Conservation (phyloP, 2,329 filamentous ascomycete genomes). For the Fusarium sp. region DNA sequence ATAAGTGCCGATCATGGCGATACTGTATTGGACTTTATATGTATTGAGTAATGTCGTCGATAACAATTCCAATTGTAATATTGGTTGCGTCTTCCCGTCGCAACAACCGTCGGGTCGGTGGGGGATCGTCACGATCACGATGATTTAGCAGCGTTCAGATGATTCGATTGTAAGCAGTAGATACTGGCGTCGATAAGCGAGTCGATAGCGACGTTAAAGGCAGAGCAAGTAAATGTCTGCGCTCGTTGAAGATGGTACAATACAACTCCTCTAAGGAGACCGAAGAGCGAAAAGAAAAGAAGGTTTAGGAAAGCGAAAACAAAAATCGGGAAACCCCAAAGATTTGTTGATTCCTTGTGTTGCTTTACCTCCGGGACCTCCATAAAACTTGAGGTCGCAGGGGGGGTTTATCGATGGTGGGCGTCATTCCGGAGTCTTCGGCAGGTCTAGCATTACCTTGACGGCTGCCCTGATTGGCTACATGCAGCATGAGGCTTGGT, state of each 20-base stretch:
- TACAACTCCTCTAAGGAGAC: slow-evolving; percentile 18
- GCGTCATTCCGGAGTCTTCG: slow-evolving; percentile 40
- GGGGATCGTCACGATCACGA: slow-evolving; percentile 36
- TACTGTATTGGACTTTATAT: neutral
- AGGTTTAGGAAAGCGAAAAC: slow-evolving; percentile 4
- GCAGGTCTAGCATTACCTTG: slow-evolving; percentile 32
- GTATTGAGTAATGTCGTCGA: neutral
- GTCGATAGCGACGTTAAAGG: neutral
- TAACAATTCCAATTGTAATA: neutral
- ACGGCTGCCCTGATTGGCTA: slow-evolving; percentile 14
- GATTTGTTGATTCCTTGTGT: slow-evolving; percentile 18
- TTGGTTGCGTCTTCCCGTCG: slow-evolving; percentile 5
- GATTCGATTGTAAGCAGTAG: slow-evolving; percentile 10
- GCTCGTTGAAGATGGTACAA: neutral
- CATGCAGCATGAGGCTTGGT: neutral
- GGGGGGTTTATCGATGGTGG: slow-evolving; percentile 18
- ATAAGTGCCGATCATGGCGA: slow-evolving; percentile 37
- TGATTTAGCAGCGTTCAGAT: slow-evolving; percentile 21
- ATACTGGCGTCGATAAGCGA: slow-evolving; percentile 35
- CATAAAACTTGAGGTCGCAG: slow-evolving; percentile 1
- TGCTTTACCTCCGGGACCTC: slow-evolving; percentile 5
- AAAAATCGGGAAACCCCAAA: slow-evolving; percentile 13
- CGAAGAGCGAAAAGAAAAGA: neutral
- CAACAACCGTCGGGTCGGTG: slow-evolving; percentile 5
- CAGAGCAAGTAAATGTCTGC: slow-evolving; percentile 43